Evolutionary conservation across 192 early-diverging fungal species (phyloP).

Genomic region (Mortierella claussenii): DNA sequence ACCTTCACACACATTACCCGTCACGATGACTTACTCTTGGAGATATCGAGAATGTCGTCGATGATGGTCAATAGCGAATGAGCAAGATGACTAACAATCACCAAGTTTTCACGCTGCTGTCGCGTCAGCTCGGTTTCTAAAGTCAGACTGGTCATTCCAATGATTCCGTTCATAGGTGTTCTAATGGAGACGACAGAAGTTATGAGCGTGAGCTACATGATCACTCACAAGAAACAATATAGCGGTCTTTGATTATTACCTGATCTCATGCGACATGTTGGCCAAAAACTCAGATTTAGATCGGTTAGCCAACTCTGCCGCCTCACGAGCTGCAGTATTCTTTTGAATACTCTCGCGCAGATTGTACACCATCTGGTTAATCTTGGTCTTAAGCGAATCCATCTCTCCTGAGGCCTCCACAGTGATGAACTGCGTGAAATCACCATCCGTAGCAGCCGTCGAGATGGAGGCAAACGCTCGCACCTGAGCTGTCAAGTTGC

Average conservation of each 20-base stretch:
- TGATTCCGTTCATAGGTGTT: conserved; percentile 88
- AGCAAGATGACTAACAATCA: conserved; percentile 78
- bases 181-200: conserved; percentile 47
- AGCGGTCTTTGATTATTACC: neutral
- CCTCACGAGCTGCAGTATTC: conserved; percentile 81
- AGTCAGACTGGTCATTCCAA: conserved; percentile 78
- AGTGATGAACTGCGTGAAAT: conserved; percentile 79
- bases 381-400: conserved; percentile 84
- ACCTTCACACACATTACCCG: neutral
- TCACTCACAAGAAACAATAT: neutral
- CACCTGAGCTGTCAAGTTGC: conserved; percentile 81
- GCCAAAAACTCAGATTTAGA: conserved; percentile 80
- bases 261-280: conserved; percentile 68
- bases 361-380: conserved; percentile 86
- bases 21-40: conserved; percentile 61
- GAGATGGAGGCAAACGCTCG: conserved; percentile 85
- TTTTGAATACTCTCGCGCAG: conserved; percentile 81
- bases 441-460: conserved; percentile 75
- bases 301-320: conserved; percentile 86
- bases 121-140: conserved; percentile 82
- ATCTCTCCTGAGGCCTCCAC: conserved; percentile 86
- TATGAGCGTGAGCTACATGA: neutral
- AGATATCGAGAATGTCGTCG: conserved; percentile 87
- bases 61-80: conserved; percentile 81
- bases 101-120: conserved; percentile 83